phyloP scores from a whole-genome alignment of 257 asterid species.

The Fraxinus pennsylvanica region DNA sequence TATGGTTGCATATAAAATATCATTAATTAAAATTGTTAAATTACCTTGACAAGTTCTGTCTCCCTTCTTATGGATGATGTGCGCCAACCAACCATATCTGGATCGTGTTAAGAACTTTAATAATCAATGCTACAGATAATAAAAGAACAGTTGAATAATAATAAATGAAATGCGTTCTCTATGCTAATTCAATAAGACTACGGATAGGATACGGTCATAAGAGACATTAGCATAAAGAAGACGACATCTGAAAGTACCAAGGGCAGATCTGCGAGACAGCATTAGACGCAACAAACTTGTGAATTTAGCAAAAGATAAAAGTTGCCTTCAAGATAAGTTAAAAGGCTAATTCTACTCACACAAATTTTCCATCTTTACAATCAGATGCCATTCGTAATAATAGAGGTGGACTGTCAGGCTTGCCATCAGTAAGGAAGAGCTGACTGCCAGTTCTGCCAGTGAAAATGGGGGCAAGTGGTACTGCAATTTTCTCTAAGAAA shows the following conservation, averaged over 20 bases:
- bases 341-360: conserved; percentile 48
- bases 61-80: conserved; percentile 91
- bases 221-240: conserved; percentile 89
- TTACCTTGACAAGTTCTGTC: conserved; percentile 75
- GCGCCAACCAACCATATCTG: conserved; percentile 99
- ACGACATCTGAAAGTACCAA: conserved; percentile 75
- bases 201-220: conserved; percentile 65
- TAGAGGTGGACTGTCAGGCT: conserved; percentile 74
- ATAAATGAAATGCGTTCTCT: background rate
- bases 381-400: conserved; percentile 80
- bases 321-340: conserved; percentile 18
- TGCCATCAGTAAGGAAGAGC: conserved; percentile 77
- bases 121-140: conserved; percentile 25
- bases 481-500: conserved; percentile 85
- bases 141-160: conserved; percentile 18
- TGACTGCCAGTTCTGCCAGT: conserved; percentile 72
- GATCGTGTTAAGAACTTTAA: conserved; percentile 45
- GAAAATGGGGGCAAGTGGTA: conserved; percentile 81
- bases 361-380: conserved; percentile 71
- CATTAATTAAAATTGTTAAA: conserved; percentile 8
- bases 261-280: conserved; percentile 74
- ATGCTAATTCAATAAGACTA: conserved; percentile 10
- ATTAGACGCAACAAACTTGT: conserved; percentile 19
- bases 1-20: background rate
- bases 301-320: conserved; percentile 13